A percentile compares a stretch with the other conserved stretches of the same genome.
phyloP scores from a whole-genome alignment of 306 rosid genomes.

The Medicago ruthenica region DNA sequence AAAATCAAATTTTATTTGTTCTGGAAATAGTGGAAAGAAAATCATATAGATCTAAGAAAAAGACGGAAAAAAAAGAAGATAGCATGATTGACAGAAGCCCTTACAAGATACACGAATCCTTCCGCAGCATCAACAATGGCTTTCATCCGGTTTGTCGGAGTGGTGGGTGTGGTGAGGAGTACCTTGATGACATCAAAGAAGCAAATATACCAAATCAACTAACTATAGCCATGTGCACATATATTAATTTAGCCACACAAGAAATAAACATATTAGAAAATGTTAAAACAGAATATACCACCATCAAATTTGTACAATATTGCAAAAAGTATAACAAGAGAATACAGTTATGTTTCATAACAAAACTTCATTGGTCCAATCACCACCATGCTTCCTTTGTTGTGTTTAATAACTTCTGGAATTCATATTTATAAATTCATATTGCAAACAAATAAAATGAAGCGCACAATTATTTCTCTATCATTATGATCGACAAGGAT shows the following conservation, averaged over 20 bases:
- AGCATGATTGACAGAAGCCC: slow-evolving; percentile 41
- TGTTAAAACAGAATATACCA: neutral
- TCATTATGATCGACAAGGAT: neutral
- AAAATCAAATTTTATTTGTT: neutral
- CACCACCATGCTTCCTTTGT: neutral
- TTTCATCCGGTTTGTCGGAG: slow-evolving; percentile 80
- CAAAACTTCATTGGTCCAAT: neutral
- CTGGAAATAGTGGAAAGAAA: slow-evolving; percentile 1
- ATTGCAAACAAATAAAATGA: slow-evolving; percentile 5
- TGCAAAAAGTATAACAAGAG: neutral
- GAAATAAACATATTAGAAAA: neutral
- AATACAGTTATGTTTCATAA: neutral
- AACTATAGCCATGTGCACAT: neutral
- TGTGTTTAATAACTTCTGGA: neutral
- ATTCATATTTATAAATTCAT: neutral
- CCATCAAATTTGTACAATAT: neutral
- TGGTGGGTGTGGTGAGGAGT: slow-evolving; percentile 89
- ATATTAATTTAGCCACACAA: neutral
- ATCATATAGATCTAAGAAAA: neutral
- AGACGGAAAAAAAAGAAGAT: neutral
- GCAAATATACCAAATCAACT: slow-evolving; percentile 34
- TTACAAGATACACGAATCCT: slow-evolving; percentile 94
- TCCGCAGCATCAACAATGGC: slow-evolving; percentile 88
- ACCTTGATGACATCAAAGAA: slow-evolving; percentile 63
- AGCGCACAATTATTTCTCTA: neutral